These are phyloP conservation scores for Hygrocybe coccinea DNA, from an alignment of 768 basidiomycete genomes.

Conservation along the genomic window DNA sequence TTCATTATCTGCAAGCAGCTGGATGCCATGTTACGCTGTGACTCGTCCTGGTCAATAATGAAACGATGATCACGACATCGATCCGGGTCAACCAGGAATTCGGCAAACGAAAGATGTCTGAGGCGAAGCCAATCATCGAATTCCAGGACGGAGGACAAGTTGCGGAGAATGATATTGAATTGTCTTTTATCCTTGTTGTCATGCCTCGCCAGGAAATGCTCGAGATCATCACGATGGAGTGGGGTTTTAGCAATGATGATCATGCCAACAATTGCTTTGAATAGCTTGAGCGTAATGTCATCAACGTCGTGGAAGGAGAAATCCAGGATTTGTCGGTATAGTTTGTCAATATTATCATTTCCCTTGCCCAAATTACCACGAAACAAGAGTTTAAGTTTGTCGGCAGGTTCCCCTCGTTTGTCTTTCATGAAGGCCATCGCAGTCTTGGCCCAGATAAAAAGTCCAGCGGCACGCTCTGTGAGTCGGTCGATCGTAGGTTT, in stretches of 20 bases:
- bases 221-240: background rate
- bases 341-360: background rate
- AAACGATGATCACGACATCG: constrained; percentile 7
- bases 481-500: background rate
- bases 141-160: constrained; percentile 1
- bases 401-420: background rate
- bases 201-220: background rate
- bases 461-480: background rate
- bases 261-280: background rate
- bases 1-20: no score
- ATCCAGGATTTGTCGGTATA: background rate
- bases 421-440: constrained; percentile 2
- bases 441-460: constrained; percentile 5
- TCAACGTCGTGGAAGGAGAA: background rate
- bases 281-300: background rate
- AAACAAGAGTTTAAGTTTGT: background rate
- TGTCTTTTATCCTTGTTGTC: background rate
- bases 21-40: no score
- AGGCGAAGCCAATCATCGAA: constrained; percentile 1
- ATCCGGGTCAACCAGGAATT: constrained; percentile 3
- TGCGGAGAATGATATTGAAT: background rate
- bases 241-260: background rate
- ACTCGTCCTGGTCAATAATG: background rate
- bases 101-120: constrained; percentile 10
- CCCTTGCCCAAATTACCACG: background rate